Evolutionary conservation across 306 rosid genomes (phyloP).

Genomic region (Dryas drummondii): DNA sequence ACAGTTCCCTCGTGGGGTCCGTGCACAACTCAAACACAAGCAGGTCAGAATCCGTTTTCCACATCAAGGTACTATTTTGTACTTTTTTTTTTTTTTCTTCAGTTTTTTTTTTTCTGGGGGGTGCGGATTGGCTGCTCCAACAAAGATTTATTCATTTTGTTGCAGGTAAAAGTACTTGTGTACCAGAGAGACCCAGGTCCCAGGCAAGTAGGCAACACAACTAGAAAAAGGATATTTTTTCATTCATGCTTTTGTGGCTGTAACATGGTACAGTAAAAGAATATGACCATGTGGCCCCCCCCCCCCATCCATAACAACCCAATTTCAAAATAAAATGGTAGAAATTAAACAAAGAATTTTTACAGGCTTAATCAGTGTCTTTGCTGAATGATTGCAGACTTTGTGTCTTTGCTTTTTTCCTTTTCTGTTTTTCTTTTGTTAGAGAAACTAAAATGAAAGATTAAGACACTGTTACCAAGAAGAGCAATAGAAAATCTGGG

Average conservation of each 20-base stretch:
- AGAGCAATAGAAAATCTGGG: no score
- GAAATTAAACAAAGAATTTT: neutral
- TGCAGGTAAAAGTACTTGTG: neutral
- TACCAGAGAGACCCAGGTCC: neutral
- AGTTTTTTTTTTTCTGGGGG: neutral
- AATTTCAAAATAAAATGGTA: neutral
- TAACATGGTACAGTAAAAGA: conserved; percentile 9
- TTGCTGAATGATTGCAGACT: conserved; percentile 5
- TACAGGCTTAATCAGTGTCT: neutral
- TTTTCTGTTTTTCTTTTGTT: no score
- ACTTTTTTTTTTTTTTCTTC: neutral
- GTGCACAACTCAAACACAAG: neutral
- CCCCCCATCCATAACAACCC: neutral
- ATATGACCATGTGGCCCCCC: conserved; percentile 1
- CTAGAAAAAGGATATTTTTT: neutral
- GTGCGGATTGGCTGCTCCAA: conserved; percentile 10
- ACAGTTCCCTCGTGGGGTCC: conserved; percentile 13
- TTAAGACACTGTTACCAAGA: no score
- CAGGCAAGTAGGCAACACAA: neutral
- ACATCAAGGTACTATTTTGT: neutral
- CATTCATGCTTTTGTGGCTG: neutral
- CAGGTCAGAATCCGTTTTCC: conserved; percentile 22
- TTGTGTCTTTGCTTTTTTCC: neutral
- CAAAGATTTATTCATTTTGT: conserved; percentile 17
- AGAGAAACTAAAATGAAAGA: no score